Evolutionary conservation across 257 asterid species (phyloP), one percentile per base, ranked within the genome.

Genomic region (Solanum clarkiae): DNA sequence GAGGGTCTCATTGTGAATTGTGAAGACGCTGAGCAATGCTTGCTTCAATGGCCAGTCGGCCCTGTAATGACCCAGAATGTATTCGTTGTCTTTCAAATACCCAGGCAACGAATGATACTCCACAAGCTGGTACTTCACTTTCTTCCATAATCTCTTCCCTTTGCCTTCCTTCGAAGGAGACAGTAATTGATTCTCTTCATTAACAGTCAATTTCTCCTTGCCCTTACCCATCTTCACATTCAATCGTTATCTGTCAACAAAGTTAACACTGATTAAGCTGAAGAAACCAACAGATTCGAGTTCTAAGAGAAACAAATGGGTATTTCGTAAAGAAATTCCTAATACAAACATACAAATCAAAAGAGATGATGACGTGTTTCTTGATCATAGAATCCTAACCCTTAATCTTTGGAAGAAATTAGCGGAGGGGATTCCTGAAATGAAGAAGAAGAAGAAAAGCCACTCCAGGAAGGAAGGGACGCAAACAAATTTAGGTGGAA

Each of bases 41-140:
- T 95, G 97, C 89, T 90, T 94, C 88, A 97, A 88, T 79, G 99
- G 98, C 98, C 99, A 97, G 84, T 95, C 98, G 20, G 94, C 63
- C 70, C 99, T 89, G 86, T 95, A 97, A 93, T 94, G 88, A 5
- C 95, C 91, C 84, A 90, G 90, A 87, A 95, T 94, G 56, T 90
- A 97, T 87, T 95, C 98, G 80, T 97, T 97, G 90, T 97, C 98
- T 92, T 95, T 95, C 90, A 97, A 94, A 91, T 92, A 97, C n/a
- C 86, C 93, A 74, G 99, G 99, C 92, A 97, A 89, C 1, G 97
- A 87, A 85, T 97, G 93, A 88, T 97, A 97, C 90, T 97, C 99
- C 85, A 97, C 99, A 88, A 97, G 90, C 89, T 97, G 98, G 86
- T 92, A 94, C 90, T 90, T 95, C 91, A 95, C 98, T 88, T 94